phyloP scores from a whole-genome alignment of 129 eudicot genomes.

The Helianthus tuberosus region DNA sequence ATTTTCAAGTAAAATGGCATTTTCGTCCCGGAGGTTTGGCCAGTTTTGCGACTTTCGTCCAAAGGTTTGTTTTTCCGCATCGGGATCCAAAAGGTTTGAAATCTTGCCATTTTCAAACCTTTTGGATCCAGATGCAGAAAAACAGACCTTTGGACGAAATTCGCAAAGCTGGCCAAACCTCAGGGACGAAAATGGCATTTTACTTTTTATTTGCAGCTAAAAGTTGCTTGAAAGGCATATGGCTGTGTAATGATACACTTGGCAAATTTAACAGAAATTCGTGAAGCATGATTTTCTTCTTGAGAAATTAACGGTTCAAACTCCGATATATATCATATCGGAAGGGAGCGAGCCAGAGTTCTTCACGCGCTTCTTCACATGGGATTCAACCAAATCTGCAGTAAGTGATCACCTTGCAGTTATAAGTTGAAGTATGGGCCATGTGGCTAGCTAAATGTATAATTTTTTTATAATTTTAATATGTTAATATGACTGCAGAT shows the following conservation, averaged over 20 bases:
- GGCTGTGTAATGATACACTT: slow-evolving; percentile 20
- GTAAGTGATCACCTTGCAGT: slow-evolving; percentile 49
- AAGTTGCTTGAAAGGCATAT: slow-evolving; percentile 13
- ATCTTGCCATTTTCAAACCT: too few relatives aligned
- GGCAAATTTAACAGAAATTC: slow-evolving; percentile 47
- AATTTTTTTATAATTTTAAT: slow-evolving; percentile 6
- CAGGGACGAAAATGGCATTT: too few relatives aligned
- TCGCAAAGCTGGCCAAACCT: too few relatives aligned
- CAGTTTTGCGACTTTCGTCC: too few relatives aligned
- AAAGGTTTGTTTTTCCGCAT: too few relatives aligned
- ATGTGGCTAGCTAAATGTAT: slow-evolving; percentile 7
- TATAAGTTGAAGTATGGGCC: not conserved
- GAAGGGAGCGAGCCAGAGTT: slow-evolving; percentile 96
- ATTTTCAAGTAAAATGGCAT: not conserved
- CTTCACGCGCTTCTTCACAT: slow-evolving; percentile 89
- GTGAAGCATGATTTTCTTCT: slow-evolving; percentile 67
- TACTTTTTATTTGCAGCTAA: not conserved
- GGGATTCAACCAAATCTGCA: slow-evolving; percentile 81
- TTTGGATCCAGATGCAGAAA: too few relatives aligned
- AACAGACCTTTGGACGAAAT: too few relatives aligned
- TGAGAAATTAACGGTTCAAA: slow-evolving; percentile 69
- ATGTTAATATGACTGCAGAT: slow-evolving; percentile 49
- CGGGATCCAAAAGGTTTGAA: too few relatives aligned
- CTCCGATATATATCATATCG: slow-evolving; percentile 65
- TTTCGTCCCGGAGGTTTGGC: too few relatives aligned